Evolutionary conservation across 2,329 filamentous ascomycete genomes (phyloP).

Genomic region (Fusarium brachygibbosum): DNA sequence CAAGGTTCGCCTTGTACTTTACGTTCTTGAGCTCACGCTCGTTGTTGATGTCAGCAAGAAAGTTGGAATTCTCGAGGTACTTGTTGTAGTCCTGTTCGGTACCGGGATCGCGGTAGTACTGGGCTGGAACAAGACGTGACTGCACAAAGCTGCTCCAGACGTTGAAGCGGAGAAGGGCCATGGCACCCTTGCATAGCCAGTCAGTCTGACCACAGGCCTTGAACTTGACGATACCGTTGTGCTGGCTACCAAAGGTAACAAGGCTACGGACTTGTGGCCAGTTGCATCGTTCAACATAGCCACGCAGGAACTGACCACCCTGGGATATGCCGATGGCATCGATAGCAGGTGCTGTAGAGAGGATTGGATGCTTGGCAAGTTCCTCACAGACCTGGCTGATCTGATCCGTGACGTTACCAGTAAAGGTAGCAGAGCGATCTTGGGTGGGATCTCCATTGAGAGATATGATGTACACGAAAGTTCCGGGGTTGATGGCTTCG

Average conservation of each 20-base stretch:
- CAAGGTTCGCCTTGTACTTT: constrained; percentile 79
- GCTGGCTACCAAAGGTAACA: constrained; percentile 90
- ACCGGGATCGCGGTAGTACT: constrained; percentile 85
- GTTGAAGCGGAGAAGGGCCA: constrained; percentile 81
- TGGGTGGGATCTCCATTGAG: constrained; percentile 73
- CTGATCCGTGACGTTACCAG: constrained; percentile 89
- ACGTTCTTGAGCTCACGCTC: constrained; percentile 82
- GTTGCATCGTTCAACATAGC: constrained; percentile 90
- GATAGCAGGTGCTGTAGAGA: constrained; percentile 84
- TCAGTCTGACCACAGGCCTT: constrained; percentile 78
- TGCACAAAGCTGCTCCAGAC: constrained; percentile 87
- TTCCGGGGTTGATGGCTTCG: constrained; percentile 81
- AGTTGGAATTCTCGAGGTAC: constrained; percentile 87
- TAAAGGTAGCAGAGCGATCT: constrained; percentile 88
- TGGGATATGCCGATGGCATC: constrained; percentile 97
- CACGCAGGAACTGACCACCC: constrained; percentile 95
- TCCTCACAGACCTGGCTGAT: constrained; percentile 81
- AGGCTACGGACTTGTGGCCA: constrained; percentile 79
- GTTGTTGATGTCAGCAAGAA: constrained; percentile 96
- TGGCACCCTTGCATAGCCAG: constrained; percentile 84
- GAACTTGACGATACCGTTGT: constrained; percentile 92
- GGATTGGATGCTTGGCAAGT: constrained; percentile 80
- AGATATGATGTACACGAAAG: constrained; percentile 83
- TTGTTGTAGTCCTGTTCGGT: constrained; percentile 63
- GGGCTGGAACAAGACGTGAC: constrained; percentile 85